Base-by-base conservation (phyloP, 768 basidiomycete genomes). In the Tricholomella constricta region DNA sequence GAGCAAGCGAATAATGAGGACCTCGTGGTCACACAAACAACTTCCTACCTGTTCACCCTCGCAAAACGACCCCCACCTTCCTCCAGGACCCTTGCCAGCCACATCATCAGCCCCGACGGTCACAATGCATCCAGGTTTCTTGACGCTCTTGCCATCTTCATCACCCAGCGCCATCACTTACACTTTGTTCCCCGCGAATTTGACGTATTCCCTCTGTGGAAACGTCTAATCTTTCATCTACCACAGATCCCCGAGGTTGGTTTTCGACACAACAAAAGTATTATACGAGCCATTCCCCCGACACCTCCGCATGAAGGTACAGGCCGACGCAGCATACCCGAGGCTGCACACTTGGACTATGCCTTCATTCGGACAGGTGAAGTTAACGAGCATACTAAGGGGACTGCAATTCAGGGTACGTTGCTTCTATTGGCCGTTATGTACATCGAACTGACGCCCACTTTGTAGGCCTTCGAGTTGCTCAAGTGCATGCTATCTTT, bases 401-500 rank as follows among this genome's bases (percentile, higher is more conserved):
- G 50, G 20, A 51, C 36, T 4, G 43, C 32, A 15, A 23, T 51
- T 2, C 19, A 51, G 35, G 50, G 50, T 51, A 22, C 4, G 38
- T 11, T 10, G 14, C 19, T 22, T 9, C 9, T 14, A 32, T 31
- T 31, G 29, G n/a, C n/a, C n/a, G n/a, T n/a, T n/a, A 32, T 32
- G 9, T 14, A 9, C 3, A 25, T 38, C 23, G 11, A 15, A 29
- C 23, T 29, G 9, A 2, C 15, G 20, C 34, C 46, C 5, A 40
- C 15, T 19, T 25, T 14, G 3, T 32, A 67, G 69, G 62, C 4
- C 48, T 65, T 5, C 51, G 56, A 2, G 36, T 67, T 17, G 64
- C 64, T 1, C 65, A 66, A 47, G 60, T 69, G 6, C 51, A 53
- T 10, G 62, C 52, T 8, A 65, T 71, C 19, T 71, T 71, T 35